These are phyloP conservation scores for Penicillium janthinellum DNA, from an alignment of 2,329 filamentous ascomycete genomes.

Conservation along the genomic window DNA sequence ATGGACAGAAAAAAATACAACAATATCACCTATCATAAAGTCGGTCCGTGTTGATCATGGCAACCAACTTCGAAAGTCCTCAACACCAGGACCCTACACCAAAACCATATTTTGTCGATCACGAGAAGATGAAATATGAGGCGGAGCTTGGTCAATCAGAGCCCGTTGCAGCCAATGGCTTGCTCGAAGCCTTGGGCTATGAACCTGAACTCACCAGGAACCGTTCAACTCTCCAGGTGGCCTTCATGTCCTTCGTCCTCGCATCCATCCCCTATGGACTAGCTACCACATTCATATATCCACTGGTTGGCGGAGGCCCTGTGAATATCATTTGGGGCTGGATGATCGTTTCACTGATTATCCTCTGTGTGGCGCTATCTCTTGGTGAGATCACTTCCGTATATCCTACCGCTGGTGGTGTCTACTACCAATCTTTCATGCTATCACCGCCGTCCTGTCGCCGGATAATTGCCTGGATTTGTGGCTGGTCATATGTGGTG, in stretches of 20 bases:
- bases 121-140: constrained; percentile 5
- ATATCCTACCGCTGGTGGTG: constrained; percentile 66
- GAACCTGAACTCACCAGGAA: constrained; percentile 64
- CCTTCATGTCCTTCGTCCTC: constrained; percentile 59
- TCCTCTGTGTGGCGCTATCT: constrained; percentile 63
- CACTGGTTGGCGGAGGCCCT: constrained; percentile 67
- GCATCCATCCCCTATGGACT: constrained; percentile 70
- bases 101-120: background rate
- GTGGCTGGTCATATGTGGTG: constrained; percentile 72
- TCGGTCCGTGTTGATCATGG: constrained; percentile 2
- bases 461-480: constrained; percentile 66
- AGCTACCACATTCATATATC: constrained; percentile 66
- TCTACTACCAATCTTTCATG: constrained; percentile 71
- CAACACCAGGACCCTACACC: background rate
- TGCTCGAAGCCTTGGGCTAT: constrained; percentile 53
- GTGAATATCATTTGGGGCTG: constrained; percentile 73
- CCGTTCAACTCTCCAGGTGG: constrained; percentile 44
- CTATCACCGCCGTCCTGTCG: constrained; percentile 64
- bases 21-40: background rate
- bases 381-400: constrained; percentile 69
- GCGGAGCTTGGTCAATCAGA: constrained; percentile 14
- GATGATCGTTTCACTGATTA: constrained; percentile 65
- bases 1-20: background rate
- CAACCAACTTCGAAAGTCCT: constrained; percentile 1
- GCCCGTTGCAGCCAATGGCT: constrained; percentile 18